These are phyloP conservation scores for Wallacemonas rigidus DNA, from an alignment of 208 protist genomes.

Conservation along the genomic window DNA sequence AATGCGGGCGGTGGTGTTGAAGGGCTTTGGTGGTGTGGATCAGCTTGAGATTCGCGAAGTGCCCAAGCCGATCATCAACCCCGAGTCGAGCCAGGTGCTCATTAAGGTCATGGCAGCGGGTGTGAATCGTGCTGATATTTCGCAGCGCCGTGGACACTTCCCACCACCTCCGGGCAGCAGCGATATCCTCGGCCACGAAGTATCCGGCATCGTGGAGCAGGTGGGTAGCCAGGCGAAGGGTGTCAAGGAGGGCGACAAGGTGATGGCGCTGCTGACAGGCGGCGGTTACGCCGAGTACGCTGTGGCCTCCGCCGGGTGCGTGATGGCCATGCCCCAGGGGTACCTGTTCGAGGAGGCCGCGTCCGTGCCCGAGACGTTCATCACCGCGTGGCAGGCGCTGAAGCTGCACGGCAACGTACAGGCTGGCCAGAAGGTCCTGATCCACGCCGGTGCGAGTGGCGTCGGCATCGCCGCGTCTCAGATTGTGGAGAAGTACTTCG, in stretches of 20 bases:
- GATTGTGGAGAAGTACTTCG: constrained; percentile 83
- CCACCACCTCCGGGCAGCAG: constrained; percentile 66
- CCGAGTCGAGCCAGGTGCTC: constrained; percentile 59
- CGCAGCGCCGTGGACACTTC: constrained; percentile 83
- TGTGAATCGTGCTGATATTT: constrained; percentile 85
- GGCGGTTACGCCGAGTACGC: constrained; percentile 92
- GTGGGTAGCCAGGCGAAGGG: constrained; percentile 41
- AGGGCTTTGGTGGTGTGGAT: constrained; percentile 59
- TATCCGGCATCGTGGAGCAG: constrained; percentile 75
- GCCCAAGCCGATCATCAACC: constrained; percentile 40
- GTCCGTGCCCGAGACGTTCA: constrained; percentile 90
- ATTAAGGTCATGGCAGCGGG: constrained; percentile 87
- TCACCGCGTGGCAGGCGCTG: constrained; percentile 93
- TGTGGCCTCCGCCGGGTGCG: constrained; percentile 53
- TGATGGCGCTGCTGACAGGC: constrained; percentile 89
- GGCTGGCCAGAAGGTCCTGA: constrained; percentile 67
- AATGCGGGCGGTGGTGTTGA: constrained; percentile 77
- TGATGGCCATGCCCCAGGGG: constrained; percentile 82
- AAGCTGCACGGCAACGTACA: constrained; percentile 64
- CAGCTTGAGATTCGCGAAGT: constrained; percentile 46
- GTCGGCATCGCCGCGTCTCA: constrained; percentile 85
- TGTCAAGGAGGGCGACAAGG: constrained; percentile 81
- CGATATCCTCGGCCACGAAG: constrained; percentile 88
- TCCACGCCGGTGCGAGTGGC: constrained; percentile 89
- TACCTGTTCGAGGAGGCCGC: constrained; percentile 84